Evolutionary conservation across 148 eudicot species (phyloP).

Genomic region (Chenopodium berlandieri): DNA sequence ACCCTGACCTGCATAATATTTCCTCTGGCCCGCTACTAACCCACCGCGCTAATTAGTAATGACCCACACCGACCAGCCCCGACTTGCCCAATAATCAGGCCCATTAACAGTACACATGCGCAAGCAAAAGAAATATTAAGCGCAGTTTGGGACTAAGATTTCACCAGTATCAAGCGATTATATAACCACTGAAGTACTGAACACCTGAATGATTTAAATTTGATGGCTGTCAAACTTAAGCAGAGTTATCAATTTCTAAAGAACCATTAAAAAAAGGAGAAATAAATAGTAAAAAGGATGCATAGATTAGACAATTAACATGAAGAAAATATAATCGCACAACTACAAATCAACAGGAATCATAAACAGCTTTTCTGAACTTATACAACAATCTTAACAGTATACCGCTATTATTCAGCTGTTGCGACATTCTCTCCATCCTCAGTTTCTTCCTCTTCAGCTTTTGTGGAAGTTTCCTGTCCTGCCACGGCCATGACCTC

Average conservation of each 20-base stretch:
- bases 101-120: too few relatives aligned
- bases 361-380: neutral
- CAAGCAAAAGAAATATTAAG: too few relatives aligned
- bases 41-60: too few relatives aligned
- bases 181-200: too few relatives aligned
- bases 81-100: too few relatives aligned
- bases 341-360: neutral
- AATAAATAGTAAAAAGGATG: neutral
- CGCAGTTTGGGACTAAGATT: too few relatives aligned
- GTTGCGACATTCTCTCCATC: constrained; percentile 7
- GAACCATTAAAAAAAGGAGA: neutral
- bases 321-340: neutral
- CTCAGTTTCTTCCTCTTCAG: constrained; percentile 11
- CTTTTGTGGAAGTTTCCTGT: constrained; percentile 29
- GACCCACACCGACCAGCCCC: too few relatives aligned
- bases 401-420: constrained; percentile 11
- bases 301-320: neutral
- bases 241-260: neutral
- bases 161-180: too few relatives aligned
- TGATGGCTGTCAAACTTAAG: neutral
- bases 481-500: constrained; percentile 60
- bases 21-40: too few relatives aligned
- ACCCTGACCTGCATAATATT: too few relatives aligned
- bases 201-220: neutral
- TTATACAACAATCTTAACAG: neutral